These are phyloP conservation scores for Apostasia ramifera DNA, from an alignment of 106 monocot genomes.

Conservation along the genomic window DNA sequence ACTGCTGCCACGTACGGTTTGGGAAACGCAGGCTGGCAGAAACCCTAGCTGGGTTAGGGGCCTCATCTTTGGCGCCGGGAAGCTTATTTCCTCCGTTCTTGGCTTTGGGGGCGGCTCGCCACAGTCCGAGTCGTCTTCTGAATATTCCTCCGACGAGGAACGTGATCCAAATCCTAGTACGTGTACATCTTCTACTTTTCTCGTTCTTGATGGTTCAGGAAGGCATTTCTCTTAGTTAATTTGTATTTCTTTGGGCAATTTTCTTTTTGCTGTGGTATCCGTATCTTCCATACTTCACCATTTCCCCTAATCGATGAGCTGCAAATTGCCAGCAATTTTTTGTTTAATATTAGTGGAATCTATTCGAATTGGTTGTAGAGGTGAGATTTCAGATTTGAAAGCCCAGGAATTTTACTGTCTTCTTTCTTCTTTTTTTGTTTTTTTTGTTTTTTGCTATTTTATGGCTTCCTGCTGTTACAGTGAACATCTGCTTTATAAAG, in stretches of 20 bases:
- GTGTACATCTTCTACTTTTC: not conserved
- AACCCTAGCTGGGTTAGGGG: constrained; percentile 36
- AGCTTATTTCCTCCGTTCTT: constrained; percentile 57
- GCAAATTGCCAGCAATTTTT: not conserved
- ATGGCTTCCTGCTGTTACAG: too few relatives aligned
- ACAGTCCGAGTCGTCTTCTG: constrained; percentile 6
- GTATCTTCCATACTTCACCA: not conserved
- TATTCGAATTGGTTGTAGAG: not conserved
- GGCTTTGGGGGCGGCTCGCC: constrained; percentile 19
- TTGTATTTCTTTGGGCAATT: not conserved
- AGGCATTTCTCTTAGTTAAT: not conserved
- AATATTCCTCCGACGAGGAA: constrained; percentile 8
- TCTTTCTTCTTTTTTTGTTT: too few relatives aligned
- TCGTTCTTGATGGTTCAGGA: not conserved
- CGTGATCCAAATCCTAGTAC: not conserved
- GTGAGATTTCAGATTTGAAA: not conserved
- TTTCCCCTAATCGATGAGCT: too few relatives aligned
- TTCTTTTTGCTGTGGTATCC: not conserved
- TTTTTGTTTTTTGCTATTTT: too few relatives aligned
- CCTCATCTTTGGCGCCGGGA: constrained; percentile 46
- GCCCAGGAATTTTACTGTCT: not conserved
- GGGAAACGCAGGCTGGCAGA: not conserved
- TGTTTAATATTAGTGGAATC: not conserved
- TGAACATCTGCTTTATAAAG: too few relatives aligned
- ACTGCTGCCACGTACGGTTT: not conserved